Evolutionary conservation across 305 asterid genomes (phyloP), one percentile per base, ranked within the genome.

Genomic region (Plantago coronopus): DNA sequence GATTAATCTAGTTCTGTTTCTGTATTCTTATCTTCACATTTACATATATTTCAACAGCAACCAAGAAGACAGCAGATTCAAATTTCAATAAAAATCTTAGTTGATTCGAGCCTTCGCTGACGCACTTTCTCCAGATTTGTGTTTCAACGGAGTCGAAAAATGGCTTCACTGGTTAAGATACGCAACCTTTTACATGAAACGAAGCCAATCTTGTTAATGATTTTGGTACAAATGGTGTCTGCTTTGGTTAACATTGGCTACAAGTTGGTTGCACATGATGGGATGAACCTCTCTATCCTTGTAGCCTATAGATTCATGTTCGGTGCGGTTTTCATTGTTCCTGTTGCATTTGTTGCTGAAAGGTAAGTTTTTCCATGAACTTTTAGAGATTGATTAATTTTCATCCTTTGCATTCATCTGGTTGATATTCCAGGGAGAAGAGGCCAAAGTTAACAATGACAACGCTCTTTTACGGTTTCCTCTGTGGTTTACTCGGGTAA

Each of bases 401-500:
- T 15, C 8, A 12, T 15, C 12, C 56, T n/a, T 49, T 63, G 17
- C 17, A 38, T 40, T 51, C 8, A 17, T 19, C 40, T 46, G 11
- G 20, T 65, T 42, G 40, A 21, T 20, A 25, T 67, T 61, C 44
- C 58, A 84, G 94, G 81, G 68, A 70, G 14, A 79, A 38, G 19
- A 54, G 84, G 60, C 74, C 78, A 38, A 77, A 72, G 72, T 27
- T 82, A 23, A 79, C 86, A 53, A 22, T 70, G 77, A 71, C 16
- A 48, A 55, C 74, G 45, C 54, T 62, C 46, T 58, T 73, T 17
- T 81, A 73, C 25, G 76, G 64, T 17, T 82, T 75, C 62, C 45
- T 74, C 0, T 71, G 78, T 71, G 86, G 80, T 6, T 57, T 78
- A 23, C 62, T 82, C 23, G 94, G 86, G 93, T 84, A 62, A 61